Conservation (phyloP, 257 asterid genomes). For the Paulownia fortunei region DNA sequence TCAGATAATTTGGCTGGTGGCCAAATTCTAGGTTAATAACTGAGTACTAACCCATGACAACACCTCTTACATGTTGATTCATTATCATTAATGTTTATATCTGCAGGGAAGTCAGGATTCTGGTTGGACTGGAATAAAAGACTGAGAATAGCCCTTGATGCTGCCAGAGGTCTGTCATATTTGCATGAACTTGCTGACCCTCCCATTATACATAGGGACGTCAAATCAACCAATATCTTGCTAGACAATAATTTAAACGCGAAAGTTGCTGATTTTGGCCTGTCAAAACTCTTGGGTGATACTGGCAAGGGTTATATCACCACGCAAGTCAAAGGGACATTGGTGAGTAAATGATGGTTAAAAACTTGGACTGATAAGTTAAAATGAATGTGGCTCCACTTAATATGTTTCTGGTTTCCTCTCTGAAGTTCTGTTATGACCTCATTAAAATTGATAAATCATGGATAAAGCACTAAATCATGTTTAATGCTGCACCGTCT, state of each 20-base stretch:
- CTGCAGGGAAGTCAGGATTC: constrained; percentile 61
- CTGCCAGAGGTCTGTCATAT: constrained; percentile 84
- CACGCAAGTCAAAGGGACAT: constrained; percentile 95
- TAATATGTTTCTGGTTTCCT: background rate
- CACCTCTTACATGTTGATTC: background rate
- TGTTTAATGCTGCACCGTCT: too few relatives aligned
- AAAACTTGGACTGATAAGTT: background rate
- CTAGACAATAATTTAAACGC: constrained; percentile 67
- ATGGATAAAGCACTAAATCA: background rate
- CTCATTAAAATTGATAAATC: background rate
- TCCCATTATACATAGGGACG: constrained; percentile 90
- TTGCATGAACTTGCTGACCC: constrained; percentile 90
- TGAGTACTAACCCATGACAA: too few relatives aligned
- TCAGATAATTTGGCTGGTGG: too few relatives aligned
- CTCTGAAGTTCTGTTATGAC: background rate
- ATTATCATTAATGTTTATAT: background rate
- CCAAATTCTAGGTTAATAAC: too few relatives aligned
- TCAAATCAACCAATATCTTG: constrained; percentile 84
- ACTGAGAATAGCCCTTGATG: constrained; percentile 72
- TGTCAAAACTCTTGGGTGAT: constrained; percentile 83
- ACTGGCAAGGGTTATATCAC: constrained; percentile 75
- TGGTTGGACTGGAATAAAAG: constrained; percentile 72
- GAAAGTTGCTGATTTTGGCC: constrained; percentile 92
- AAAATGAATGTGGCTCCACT: background rate
- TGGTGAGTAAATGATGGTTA: constrained; percentile 52